Evolutionary conservation across 176 grass and related monocot species (phyloP).

Genomic region (Musa schizocarpa): DNA sequence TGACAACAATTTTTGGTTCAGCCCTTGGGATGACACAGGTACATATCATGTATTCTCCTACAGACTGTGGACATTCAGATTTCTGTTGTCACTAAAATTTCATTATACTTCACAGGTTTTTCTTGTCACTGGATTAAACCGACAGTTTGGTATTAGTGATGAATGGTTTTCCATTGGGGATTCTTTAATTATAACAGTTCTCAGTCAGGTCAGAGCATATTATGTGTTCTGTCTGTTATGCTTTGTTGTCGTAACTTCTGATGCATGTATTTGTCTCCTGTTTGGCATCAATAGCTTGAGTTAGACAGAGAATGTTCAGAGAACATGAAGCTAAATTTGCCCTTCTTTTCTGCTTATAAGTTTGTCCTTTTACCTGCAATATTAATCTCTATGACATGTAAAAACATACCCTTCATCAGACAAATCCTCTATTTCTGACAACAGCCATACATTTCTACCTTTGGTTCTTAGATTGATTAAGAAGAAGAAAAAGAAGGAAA

Average conservation of each 20-base stretch:
- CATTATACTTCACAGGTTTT: constrained; percentile 44
- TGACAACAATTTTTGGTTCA: constrained; percentile 69
- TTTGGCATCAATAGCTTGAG: background rate
- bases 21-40: constrained; percentile 96
- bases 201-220: constrained; percentile 52
- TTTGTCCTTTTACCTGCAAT: no score
- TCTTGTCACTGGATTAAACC: constrained; percentile 76
- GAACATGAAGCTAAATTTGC: no score
- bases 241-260: background rate
- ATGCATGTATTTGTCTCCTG: background rate
- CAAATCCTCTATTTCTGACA: background rate
- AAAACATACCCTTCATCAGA: background rate
- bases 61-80: background rate
- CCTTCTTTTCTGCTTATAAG: no score
- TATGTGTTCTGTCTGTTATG: background rate
- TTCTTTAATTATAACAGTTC: constrained; percentile 91
- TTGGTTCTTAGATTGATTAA: background rate
- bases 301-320: no score
- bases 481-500: background rate
- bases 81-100: constrained; percentile 22
- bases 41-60: constrained; percentile 9
- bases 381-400: no score
- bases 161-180: constrained; percentile 96
- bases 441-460: background rate
- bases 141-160: constrained; percentile 64